Conservation (phyloP, 139 green algal species). For the Diplosphaera chodatii region DNA sequence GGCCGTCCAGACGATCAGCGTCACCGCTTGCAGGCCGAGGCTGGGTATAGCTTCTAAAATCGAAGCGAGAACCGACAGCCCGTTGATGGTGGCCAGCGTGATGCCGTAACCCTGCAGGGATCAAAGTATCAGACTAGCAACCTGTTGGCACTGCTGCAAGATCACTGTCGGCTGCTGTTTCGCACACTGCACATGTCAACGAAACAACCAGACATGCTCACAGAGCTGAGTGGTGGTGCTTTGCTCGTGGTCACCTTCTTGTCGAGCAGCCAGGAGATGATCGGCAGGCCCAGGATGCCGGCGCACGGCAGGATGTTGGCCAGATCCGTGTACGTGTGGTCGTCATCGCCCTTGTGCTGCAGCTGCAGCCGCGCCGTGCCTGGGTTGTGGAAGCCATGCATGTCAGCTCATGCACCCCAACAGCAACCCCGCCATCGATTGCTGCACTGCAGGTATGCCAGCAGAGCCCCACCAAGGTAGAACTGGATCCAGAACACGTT, state of each 20-base stretch:
- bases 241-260: slow-evolving; percentile 21
- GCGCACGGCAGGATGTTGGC: slow-evolving; percentile 53
- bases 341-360: slow-evolving; percentile 34
- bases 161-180: no score
- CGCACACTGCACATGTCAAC: no score
- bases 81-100: slow-evolving; percentile 48
- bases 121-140: background rate
- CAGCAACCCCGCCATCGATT: no score
- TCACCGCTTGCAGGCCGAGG: slow-evolving; percentile 40
- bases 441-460: no score
- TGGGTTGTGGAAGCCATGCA: background rate
- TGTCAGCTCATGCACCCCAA: no score
- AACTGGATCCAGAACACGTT: slow-evolving; percentile 55
- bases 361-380: slow-evolving; percentile 50
- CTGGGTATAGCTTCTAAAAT: slow-evolving; percentile 39
- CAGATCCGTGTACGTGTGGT: slow-evolving; percentile 35
- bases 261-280: slow-evolving; percentile 54
- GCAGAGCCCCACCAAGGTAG: slow-evolving; percentile 25
- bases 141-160: background rate
- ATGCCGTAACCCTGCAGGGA: slow-evolving; percentile 39
- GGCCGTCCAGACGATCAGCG: slow-evolving; percentile 39
- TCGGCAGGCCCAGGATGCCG: slow-evolving; percentile 40
- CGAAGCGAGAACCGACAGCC: slow-evolving; percentile 29
- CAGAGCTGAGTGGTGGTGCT: no score
- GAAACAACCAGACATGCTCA: no score